Evolutionary conservation across 2,329 filamentous ascomycete species (phyloP), one percentile per base, ranked within the genome.

Genomic region (Beauveria rudraprayagi): DNA sequence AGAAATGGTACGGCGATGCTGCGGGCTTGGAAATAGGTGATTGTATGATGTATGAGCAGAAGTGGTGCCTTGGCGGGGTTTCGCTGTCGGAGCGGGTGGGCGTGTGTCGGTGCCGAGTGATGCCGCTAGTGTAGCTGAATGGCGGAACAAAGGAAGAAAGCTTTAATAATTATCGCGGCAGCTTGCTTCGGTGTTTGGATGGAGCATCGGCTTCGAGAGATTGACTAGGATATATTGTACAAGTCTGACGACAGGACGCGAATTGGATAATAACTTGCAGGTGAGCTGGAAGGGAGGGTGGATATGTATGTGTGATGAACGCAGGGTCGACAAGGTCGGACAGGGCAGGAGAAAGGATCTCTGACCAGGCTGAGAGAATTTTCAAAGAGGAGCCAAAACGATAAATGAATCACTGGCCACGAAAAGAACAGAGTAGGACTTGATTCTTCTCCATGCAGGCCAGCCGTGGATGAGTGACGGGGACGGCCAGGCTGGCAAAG

Each of bases 31-130:
- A 14, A 17, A 43, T 30, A 37, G 47, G 41, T 34, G 14, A 14
- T 55, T 55, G 24, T 19, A 16, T 37, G 43, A 40, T 48, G 55
- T n/a, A 37, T 28, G 17, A 28, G 16, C 11, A 37, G 28, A 28
- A n/a, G n/a, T 19, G 47, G 30, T 51, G 56, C 19, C 46, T 58
- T 58, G 56, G 56, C 56, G 56, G 56, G 56, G 56, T 51, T 58
- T 58, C 46, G 30, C 46, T 46, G 56, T 50, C 41, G 46, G 46
- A 47, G 53, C 37, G 16, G 24, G 52, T 54, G 22, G 52, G 37
- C 22, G 51, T 41, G 19, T 14, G 11, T 16, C 44, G 22, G 44
- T 9, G 22, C 14, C 16, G 34, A 28, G 9, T 16, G 37, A 43
- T 37, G 19, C 28, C 34, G 22, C 51, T 26, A 53, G 30, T 24